Percentiles rank a stretch among this genome's conserved stretches.
Evolutionary conservation across 805 yeast genomes (phyloP).

Genomic region (Saccharomycopsis sp.): DNA sequence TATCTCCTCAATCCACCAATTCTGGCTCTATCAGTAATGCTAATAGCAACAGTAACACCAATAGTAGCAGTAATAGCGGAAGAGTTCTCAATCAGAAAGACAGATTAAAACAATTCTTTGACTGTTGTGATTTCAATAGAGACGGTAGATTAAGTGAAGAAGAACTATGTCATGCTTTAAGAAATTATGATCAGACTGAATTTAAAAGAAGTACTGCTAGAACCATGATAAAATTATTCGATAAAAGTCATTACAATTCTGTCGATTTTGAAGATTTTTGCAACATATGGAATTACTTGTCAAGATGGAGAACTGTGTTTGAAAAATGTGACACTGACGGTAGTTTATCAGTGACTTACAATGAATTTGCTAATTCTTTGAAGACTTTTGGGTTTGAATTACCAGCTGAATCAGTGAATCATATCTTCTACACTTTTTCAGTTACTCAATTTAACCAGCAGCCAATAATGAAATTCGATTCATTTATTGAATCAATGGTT

Average conservation of each 20-base stretch:
- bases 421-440: constrained; percentile 19
- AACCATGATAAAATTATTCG: constrained; percentile 21
- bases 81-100: constrained; percentile 16
- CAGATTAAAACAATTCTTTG: constrained; percentile 21
- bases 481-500: constrained; percentile 21
- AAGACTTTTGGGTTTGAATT: constrained; percentile 21
- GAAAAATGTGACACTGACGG: constrained; percentile 20
- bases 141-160: constrained; percentile 22
- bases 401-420: constrained; percentile 18
- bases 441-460: constrained; percentile 2
- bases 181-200: constrained; percentile 21
- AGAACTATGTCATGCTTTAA: constrained; percentile 21
- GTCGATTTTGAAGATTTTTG: constrained; percentile 21
- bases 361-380: constrained; percentile 18
- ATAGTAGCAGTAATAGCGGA: constrained; percentile 9
- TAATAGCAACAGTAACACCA: neutral
- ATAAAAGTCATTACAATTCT: constrained; percentile 18
- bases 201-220: constrained; percentile 20
- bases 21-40: constrained; percentile 5
- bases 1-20: constrained; percentile 20
- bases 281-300: constrained; percentile 20
- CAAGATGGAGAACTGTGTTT: constrained; percentile 22
- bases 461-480: constrained; percentile 21
- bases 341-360: constrained; percentile 16
- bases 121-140: constrained; percentile 22